A percentile compares a stretch with the other conserved stretches of the same genome.
Conservation (phyloP, 2,329 filamentous ascomycete genomes). For the Arthrobotrys entomopaga region DNA sequence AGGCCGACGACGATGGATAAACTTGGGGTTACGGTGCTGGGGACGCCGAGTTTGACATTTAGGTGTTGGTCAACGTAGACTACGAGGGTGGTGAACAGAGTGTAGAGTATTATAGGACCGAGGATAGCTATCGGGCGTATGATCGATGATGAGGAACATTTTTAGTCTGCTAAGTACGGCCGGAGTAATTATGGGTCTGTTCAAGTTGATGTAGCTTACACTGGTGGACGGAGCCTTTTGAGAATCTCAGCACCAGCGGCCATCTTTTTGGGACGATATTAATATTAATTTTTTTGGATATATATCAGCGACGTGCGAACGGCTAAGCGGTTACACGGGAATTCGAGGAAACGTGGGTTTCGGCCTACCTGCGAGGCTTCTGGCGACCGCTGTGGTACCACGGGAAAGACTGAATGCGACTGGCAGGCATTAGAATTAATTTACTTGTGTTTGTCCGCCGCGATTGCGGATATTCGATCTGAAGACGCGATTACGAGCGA, state of each 20-base stretch:
- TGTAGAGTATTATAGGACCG: conserved; percentile 69
- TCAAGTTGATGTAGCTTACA: conserved; percentile 30
- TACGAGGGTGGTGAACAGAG: conserved; percentile 69
- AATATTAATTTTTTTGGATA: conserved; percentile 10
- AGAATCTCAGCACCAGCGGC: conserved; percentile 73
- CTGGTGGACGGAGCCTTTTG: conserved; percentile 72
- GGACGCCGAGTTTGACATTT: conserved; percentile 67
- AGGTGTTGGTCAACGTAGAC: conserved; percentile 69
- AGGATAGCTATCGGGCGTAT: conserved; percentile 64
- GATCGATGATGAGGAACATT: no score
- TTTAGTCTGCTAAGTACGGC: no score
- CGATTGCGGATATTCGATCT: neutral
- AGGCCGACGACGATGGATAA: conserved; percentile 73
- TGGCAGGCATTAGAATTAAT: conserved; percentile 21
- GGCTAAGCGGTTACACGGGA: neutral
- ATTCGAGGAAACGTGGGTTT: neutral
- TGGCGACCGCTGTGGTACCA: conserved; percentile 55
- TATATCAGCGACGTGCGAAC: conserved; percentile 4
- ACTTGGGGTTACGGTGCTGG: conserved; percentile 70
- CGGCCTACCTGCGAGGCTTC: conserved; percentile 48
- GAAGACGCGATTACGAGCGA: no score
- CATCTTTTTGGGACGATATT: conserved; percentile 66
- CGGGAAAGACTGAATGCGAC: conserved; percentile 42
- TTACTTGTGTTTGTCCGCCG: neutral
- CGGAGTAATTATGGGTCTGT: no score